Conservation (phyloP, 2,329 filamentous ascomycete species). For the Colletotrichum melonis region DNA sequence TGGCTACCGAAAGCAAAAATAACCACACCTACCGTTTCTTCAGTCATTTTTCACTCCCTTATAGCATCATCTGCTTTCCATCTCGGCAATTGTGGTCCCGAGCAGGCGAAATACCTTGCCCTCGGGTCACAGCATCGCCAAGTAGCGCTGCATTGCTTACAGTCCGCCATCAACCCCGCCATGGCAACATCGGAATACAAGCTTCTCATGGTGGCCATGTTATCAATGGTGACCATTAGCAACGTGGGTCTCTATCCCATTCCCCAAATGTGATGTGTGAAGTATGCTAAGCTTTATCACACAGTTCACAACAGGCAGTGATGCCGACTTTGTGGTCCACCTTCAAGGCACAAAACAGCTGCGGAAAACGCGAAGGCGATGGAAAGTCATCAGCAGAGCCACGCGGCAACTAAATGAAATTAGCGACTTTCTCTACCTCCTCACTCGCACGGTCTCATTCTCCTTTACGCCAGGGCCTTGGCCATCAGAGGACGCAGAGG, state of each 20-base stretch:
- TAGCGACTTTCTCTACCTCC: constrained; percentile 7
- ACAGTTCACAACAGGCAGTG: constrained; percentile 10
- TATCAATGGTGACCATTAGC: background rate
- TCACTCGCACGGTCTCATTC: constrained; percentile 11
- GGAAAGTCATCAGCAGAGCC: background rate
- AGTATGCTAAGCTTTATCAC: background rate
- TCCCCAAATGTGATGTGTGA: background rate
- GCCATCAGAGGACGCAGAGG: background rate
- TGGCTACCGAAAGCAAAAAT: background rate
- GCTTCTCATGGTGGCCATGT: constrained; percentile 16
- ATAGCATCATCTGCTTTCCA: constrained; percentile 13
- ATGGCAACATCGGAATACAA: constrained; percentile 7
- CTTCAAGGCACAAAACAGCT: constrained; percentile 13
- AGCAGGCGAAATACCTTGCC: background rate
- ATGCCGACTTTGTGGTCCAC: constrained; percentile 16
- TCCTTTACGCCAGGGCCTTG: background rate
- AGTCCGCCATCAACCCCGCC: background rate
- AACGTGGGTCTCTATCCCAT: background rate
- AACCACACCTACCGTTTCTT: background rate
- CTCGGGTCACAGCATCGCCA: constrained; percentile 6
- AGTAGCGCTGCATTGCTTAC: background rate
- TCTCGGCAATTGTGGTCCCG: background rate
- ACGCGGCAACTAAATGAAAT: constrained; percentile 17
- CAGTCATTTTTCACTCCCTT: constrained; percentile 5
- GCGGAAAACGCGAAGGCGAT: background rate